phyloP scores from a whole-genome alignment of 495 filamentous ascomycete genomes.

The Hypoxylon fragiforme region DNA sequence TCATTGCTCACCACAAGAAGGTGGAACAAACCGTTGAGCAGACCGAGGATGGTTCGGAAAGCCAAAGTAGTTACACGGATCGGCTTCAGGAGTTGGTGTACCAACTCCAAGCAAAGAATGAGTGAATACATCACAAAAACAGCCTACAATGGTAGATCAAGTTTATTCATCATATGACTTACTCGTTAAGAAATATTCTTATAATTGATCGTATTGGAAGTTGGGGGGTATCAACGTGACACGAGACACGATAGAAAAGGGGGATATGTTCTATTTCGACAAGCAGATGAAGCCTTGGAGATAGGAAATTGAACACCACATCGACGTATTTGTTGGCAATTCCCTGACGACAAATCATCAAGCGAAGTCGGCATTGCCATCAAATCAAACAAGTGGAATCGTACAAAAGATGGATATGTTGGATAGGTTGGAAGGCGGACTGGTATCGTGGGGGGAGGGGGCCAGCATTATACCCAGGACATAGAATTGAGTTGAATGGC shows the following conservation, averaged over 20 bases:
- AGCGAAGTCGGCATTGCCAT: constrained; percentile 22
- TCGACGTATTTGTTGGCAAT: constrained; percentile 18
- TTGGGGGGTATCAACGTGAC: too few species aligned
- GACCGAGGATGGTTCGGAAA: constrained; percentile 46
- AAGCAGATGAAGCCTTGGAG: constrained; percentile 1
- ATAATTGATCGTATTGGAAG: too few species aligned
- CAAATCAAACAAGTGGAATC: too few species aligned
- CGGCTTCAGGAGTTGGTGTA: constrained; percentile 61
- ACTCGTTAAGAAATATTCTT: neutral
- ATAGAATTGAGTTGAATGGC: constrained; percentile 18
- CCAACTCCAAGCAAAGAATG: constrained; percentile 41
- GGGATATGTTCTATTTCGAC: constrained; percentile 4
- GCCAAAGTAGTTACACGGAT: constrained; percentile 57
- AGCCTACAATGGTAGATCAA: neutral
- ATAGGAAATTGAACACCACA: neutral
- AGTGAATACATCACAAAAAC: constrained; percentile 16
- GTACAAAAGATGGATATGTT: constrained; percentile 3
- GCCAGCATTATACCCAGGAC: constrained; percentile 29
- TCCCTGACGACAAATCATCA: constrained; percentile 8
- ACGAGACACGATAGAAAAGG: too few species aligned
- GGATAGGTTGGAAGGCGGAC: neutral
- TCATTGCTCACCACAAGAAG: constrained; percentile 73
- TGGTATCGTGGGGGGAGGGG: constrained; percentile 2
- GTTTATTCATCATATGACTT: too few species aligned
- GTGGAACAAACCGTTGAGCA: constrained; percentile 64